phyloP scores from a whole-genome alignment of 2,329 filamentous ascomycete genomes.

The Fusarium solani-melongenae region DNA sequence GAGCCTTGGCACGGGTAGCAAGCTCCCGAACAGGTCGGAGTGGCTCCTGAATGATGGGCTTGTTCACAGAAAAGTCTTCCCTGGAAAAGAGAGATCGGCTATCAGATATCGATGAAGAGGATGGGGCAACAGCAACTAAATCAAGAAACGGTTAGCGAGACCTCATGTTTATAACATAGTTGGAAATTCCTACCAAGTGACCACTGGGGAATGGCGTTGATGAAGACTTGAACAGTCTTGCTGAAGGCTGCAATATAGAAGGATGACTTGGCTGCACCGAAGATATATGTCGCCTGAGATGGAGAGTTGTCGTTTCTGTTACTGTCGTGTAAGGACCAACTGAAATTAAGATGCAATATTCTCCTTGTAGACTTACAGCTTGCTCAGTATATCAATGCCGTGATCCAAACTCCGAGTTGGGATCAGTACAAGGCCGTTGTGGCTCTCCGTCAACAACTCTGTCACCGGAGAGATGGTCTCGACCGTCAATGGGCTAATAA shows the following conservation, averaged over 20 bases:
- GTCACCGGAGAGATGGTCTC: neutral
- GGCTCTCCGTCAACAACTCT: neutral
- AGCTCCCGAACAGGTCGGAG: neutral
- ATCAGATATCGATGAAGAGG: neutral
- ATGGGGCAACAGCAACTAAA: neutral
- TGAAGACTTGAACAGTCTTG: neutral
- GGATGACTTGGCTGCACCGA: neutral
- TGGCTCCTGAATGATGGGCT: neutral
- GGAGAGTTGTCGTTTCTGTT: neutral
- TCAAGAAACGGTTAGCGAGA: neutral
- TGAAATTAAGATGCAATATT: neutral
- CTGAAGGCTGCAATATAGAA: neutral
- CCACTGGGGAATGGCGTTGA: neutral
- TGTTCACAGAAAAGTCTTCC: neutral
- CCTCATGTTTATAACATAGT: rapidly evolving
- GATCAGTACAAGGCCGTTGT: neutral
- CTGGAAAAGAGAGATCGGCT: neutral
- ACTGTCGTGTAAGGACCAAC: neutral
- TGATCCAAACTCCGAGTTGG: neutral
- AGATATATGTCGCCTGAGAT: neutral
- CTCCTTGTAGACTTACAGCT: neutral
- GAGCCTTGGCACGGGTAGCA: neutral
- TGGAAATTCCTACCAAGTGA: neutral
- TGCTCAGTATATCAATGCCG: neutral
- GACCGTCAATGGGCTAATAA: neutral